Evolutionary conservation across 2,329 filamentous ascomycete species (phyloP), one percentile per base, ranked within the genome.

Genomic region (Colletotrichum chlorophyti): DNA sequence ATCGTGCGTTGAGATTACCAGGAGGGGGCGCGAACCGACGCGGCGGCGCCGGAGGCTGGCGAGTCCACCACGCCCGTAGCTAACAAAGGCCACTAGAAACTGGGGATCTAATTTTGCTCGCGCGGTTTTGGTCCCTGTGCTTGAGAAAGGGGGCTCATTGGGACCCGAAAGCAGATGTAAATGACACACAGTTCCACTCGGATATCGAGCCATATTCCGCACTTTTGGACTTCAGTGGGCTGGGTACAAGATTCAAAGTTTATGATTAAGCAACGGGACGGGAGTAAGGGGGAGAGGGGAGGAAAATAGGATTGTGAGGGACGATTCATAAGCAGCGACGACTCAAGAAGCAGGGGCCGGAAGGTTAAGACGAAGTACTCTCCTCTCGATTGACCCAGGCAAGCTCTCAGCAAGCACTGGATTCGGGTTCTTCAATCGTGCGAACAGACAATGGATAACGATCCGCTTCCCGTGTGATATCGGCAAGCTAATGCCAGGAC

Each of bases 1-100:
- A 34, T 46, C 48, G 40, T 26, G 29, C 10, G n/a, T 24, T 38
- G 48, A 53, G 26, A 58, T 58, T 53, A 34, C 19, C 41, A 52
- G 54, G 54, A 58, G 54, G 47, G 53, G 54, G 34, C 41, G 35
- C 54, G 54, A 58, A 58, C 54, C 54, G 48, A 58, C 41, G 26
- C 48, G 41, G 49, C 54, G 54, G 54, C 48, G 54, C 54, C 41
- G 48, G 48, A 53, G 37, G 49, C 54, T 58, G 45, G 26, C 53
- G 40, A 52, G 45, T 46, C 37, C 37, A 38, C 29, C 46, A 38
- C 50, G n/a, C n/a, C n/a, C n/a, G 38, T 37, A 35, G 47, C 38
- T 50, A 35, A 32, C 47, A 52, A 32, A 41, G 48, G 32, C 41
- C 32, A 40, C 31, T 29, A 17, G 48, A n/a, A n/a, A 53, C 54